Evolutionary conservation across 129 eudicot genomes (phyloP), one percentile per base, ranked within the genome.

Genomic region (Deinandra increscens): DNA sequence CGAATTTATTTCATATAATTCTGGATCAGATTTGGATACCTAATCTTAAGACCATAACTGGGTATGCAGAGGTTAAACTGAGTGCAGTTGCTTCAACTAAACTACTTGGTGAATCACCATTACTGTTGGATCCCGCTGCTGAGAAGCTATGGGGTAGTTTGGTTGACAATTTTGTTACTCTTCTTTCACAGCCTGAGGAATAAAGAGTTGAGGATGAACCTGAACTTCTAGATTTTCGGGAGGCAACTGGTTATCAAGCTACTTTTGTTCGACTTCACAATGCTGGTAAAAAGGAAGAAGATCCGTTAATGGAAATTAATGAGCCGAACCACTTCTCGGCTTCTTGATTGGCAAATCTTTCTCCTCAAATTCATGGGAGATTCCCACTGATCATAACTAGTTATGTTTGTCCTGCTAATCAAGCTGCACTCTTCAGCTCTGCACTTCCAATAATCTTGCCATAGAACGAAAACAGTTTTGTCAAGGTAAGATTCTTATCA

Each of bases 151-250:
- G 97, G 97, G 95, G 95, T 20, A 89, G 78, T 74, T 81, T 93
- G 93, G 68, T 93, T 65, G 95, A 93, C 66, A 85, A 90, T 62
- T 76, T 93, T 76, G 93, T 93, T 39, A 89, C 97, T 23, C 97
- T 89, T 69, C 72, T 93, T 29, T 87, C 99, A 6, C 72, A 81
- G 70, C 97, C 99, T 1, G 99, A 89, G 71, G 86, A 92, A 81
- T 84, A 86, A 18, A 85, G 99, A 81, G 90, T 93, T 59, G 90
- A 81, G 79, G 97, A 93, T 68, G 99, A 93, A 75, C 79, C 86
- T 14, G 99, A 93, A 42, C 93, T 89, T 72, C 99, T 95, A 7
- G 99, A 93, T 85, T 89, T 93, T 77, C 84, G 81, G 44, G 97
- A 89, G 69, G 79, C 88, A 61, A 81, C 81, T 10, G 89, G 95